These are phyloP conservation scores for Pythium apleroticum DNA, from an alignment of 352 stramenopile genomes.

Conservation along the genomic window DNA sequence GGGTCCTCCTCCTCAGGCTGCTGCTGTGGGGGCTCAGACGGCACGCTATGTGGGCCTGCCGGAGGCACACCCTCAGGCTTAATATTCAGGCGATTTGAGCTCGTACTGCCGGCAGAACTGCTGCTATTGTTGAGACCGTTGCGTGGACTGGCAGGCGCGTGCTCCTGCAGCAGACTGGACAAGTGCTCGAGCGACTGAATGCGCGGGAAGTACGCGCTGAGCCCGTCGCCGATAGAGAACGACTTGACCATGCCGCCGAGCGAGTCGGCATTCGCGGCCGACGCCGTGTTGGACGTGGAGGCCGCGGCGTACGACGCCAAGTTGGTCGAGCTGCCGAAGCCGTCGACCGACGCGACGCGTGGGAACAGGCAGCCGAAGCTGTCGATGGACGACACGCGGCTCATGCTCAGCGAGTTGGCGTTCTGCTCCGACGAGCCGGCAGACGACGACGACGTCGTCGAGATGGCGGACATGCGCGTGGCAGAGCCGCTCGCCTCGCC, in stretches of 20 bases:
- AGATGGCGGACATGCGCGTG: background rate
- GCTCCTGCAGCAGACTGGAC: conserved; percentile 67
- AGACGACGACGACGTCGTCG: conserved; percentile 1
- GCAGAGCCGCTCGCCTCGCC: background rate
- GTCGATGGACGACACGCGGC: conserved; percentile 80
- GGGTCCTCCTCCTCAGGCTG: conserved; percentile 10
- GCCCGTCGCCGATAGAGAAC: conserved; percentile 58
- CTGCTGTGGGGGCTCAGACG: background rate
- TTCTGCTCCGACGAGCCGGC: conserved; percentile 1
- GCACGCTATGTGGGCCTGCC: background rate
- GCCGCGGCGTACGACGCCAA: conserved; percentile 18
- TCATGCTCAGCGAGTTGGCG: conserved; percentile 41
- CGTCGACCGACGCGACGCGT: conserved; percentile 79
- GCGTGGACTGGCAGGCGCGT: conserved; percentile 49
- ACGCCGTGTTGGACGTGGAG: conserved; percentile 8
- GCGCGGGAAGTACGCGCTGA: conserved; percentile 75
- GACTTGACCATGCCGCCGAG: conserved; percentile 44
- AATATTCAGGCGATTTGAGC: conserved; percentile 9
- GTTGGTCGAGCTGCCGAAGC: conserved; percentile 45
- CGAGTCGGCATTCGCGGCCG: conserved; percentile 21
- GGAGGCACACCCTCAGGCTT: conserved; percentile 8
- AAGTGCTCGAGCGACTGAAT: conserved; percentile 80
- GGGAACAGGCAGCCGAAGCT: conserved; percentile 84
- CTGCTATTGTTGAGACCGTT: background rate
- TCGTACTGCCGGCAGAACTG: background rate